phyloP scores from a whole-genome alignment of 148 eudicot genomes.

The Pouteria glomerata region DNA sequence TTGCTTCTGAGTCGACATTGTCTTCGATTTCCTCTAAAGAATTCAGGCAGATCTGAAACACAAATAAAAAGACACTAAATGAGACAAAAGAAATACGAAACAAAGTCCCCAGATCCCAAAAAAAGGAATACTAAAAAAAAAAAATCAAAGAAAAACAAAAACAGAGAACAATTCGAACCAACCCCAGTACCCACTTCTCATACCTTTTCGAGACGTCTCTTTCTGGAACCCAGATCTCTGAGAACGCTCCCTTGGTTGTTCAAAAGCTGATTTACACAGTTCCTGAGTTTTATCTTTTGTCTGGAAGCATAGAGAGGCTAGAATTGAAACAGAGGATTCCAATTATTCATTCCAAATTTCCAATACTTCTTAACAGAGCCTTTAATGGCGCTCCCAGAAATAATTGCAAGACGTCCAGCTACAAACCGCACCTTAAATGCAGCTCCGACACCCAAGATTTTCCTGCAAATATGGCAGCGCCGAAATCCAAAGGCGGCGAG shows the following conservation, averaged over 20 bases:
- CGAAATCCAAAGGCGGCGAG: constrained; percentile 13
- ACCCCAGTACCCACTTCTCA: neutral
- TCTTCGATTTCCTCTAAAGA: constrained; percentile 12
- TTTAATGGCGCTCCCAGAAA: constrained; percentile 2
- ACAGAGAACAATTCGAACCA: neutral
- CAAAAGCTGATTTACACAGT: neutral
- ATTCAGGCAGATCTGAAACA: constrained; percentile 22
- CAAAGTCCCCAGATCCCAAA: constrained; percentile 26
- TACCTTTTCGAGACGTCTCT: constrained; percentile 28
- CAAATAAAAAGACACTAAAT: constrained; percentile 10
- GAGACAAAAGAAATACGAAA: constrained; percentile 17
- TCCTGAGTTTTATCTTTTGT: neutral
- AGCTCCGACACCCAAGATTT: neutral
- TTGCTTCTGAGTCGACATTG: constrained; percentile 44
- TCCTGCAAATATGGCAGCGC: constrained; percentile 5
- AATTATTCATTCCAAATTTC: constrained; percentile 3
- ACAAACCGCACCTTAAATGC: constrained; percentile 13
- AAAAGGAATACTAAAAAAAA: constrained; percentile 8
- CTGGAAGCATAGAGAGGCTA: neutral
- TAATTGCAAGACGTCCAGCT: neutral
- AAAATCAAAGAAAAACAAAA: neutral
- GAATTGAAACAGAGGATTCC: neutral
- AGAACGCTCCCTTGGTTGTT: neutral
- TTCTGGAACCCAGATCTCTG: constrained; percentile 18
- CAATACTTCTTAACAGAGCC: no score